These are phyloP conservation scores for Sapria himalayana DNA, from an alignment of 345 rosid species.

Conservation along the genomic window DNA sequence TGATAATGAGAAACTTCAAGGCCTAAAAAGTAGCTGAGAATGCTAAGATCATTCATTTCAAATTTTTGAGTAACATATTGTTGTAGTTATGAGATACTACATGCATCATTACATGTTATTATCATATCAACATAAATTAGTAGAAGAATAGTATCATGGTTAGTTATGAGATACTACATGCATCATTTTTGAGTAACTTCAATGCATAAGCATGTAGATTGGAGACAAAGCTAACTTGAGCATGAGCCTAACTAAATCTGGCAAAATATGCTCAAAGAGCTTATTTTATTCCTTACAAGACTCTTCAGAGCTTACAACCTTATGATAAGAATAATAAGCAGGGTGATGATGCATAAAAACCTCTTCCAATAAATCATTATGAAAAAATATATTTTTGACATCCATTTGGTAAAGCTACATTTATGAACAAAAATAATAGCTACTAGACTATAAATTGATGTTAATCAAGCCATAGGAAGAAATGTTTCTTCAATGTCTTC, in stretches of 20 bases:
- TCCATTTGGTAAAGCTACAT: neutral
- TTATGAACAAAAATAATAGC: neutral
- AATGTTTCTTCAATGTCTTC: constrained; percentile 2
- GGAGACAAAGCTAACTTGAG: neutral
- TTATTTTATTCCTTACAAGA: neutral
- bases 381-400: neutral
- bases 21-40: neutral
- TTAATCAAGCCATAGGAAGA: neutral
- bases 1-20: neutral
- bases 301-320: neutral
- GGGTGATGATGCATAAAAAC: constrained; percentile 1
- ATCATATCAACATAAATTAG: constrained; percentile 2
- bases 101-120: neutral
- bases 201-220: neutral
- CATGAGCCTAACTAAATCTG: neutral
- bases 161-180: too few species aligned
- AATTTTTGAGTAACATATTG: neutral
- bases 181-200: too few species aligned
- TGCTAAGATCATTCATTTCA: neutral
- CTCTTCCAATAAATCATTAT: neutral
- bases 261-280: neutral
- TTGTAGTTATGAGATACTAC: neutral
- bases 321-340: neutral
- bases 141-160: neutral
- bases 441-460: neutral